Percentiles rank a stretch among this genome's conserved stretches.
Conservation (phyloP, 1,284 basidiomycete genomes). For the Moniliophthora roreri region DNA sequence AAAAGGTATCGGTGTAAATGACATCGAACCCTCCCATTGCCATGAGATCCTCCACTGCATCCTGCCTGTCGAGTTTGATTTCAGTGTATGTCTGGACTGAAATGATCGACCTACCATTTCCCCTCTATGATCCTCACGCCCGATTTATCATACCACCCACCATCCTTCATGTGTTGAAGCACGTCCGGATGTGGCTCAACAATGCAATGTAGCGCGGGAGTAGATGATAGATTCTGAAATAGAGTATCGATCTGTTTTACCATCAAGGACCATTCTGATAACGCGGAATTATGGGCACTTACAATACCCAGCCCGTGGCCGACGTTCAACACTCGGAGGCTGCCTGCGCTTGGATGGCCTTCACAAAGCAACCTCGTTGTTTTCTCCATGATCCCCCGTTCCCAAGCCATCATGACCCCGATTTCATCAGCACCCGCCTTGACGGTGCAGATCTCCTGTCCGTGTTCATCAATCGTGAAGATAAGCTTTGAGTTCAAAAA, state of each 20-base stretch:
- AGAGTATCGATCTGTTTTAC: slow-evolving; percentile 72
- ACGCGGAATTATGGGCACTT: slow-evolving; percentile 29
- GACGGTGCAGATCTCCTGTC: slow-evolving; percentile 81
- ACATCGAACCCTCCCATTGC: slow-evolving; percentile 78
- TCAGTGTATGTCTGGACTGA: neutral
- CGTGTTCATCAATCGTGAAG: slow-evolving; percentile 72
- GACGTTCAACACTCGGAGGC: slow-evolving; percentile 81
- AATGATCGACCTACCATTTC: slow-evolving; percentile 49
- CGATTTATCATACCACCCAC: slow-evolving; percentile 76
- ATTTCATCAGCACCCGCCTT: slow-evolving; percentile 73
- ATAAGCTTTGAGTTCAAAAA: slow-evolving; percentile 76
- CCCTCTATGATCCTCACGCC: slow-evolving; percentile 87
- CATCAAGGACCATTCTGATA: slow-evolving; percentile 12
- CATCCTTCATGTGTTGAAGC: slow-evolving; percentile 69
- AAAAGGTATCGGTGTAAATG: slow-evolving; percentile 95
- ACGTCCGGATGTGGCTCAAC: slow-evolving; percentile 96
- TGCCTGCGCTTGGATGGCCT: slow-evolving; percentile 47
- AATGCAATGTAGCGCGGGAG: slow-evolving; percentile 81
- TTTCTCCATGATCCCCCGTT: slow-evolving; percentile 75
- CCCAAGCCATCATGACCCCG: slow-evolving; percentile 98
- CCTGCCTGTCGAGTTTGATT: slow-evolving; percentile 54
- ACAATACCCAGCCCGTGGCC: slow-evolving; percentile 97
- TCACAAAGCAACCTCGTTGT: slow-evolving; percentile 66
- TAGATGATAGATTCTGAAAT: slow-evolving; percentile 68
- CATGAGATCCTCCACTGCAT: slow-evolving; percentile 58